A percentile compares a stretch with the other conserved stretches of the same genome.
These are phyloP conservation scores for Bryoglossum gracile DNA, from an alignment of 495 filamentous ascomycete genomes.

Conservation along the genomic window DNA sequence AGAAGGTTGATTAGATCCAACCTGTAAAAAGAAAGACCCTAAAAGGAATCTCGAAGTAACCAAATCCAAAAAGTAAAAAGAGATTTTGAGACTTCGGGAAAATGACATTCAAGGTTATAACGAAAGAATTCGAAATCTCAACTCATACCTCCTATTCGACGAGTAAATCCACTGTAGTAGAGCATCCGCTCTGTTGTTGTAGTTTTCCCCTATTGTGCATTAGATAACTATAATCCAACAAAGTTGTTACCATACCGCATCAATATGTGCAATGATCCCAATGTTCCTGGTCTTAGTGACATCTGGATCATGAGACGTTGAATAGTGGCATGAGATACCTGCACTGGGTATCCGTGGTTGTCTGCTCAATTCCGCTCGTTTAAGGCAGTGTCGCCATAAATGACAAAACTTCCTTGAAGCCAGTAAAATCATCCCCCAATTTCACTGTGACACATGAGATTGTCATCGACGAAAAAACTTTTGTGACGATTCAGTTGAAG, in stretches of 20 bases:
- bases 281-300: conserved; percentile 73
- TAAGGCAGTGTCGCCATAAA: conserved; percentile 16
- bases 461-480: not conserved
- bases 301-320: conserved; percentile 22
- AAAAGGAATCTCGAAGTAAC: no score
- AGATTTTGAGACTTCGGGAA: no score
- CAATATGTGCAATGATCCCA: conserved; percentile 98
- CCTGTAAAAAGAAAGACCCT: not conserved
- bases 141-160: conserved; percentile 73
- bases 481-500: not conserved
- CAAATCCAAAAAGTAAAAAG: no score
- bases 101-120: no score
- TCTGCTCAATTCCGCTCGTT: no score
- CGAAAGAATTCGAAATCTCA: no score
- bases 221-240: conserved; percentile 13
- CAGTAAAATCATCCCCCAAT: conserved; percentile 22
- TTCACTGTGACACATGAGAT: not conserved
- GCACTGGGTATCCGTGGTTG: no score
- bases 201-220: conserved; percentile 70
- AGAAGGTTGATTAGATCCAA: not conserved
- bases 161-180: conserved; percentile 87
- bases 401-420: conserved; percentile 11
- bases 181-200: conserved; percentile 99
- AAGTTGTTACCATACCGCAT: conserved; percentile 57
- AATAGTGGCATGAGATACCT: no score